Evolutionary conservation across 352 stramenopile species (phyloP), one percentile per base, ranked within the genome.

Genomic region (Pythium aristosporum): DNA sequence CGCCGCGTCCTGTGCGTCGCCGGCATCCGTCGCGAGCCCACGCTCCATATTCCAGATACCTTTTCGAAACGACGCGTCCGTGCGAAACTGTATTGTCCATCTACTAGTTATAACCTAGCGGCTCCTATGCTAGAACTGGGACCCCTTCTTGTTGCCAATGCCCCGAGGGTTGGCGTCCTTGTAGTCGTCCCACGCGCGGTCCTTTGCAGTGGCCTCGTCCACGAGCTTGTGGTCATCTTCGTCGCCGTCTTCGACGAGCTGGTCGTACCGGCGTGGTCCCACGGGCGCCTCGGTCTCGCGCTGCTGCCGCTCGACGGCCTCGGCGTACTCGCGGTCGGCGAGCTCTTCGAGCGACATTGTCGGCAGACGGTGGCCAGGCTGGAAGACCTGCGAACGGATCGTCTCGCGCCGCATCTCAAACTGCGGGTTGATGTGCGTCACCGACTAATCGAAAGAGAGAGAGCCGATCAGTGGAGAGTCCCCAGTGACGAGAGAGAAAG

Each of bases 121-220:
- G 36, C 12, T 41, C 7, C 36, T 20, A 9, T 46, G 10, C 66
- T 97, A 96, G 84, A 97, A 94, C 85, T 98, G 72, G 67, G 90
- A 97, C 20, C 85, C 90, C 65, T 91, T 94, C 77, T 99, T 99
- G 77, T 99, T 99, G 56, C 96, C 96, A 73, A 97, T 97, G 30
- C 96, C 96, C 63, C 87, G 88, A 28, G 93, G 89, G 73, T 99
- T 98, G 21, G 93, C 88, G 59, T 98, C 96, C 76, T 98, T 98
- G 80, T 86, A 99, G 76, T 98, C 91, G 75, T 99, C 96, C 96
- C 96, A 99, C 18, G 89, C 77, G 46, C 96, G 87, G 72, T 99
- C 96, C 42, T 98, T 88, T 66, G 92, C 88, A 16, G 92, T 92
- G 49, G 88, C 89, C 49, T 97, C 88, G 59, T 99, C 94, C 18